These are phyloP conservation scores for Clonostachys solani DNA, from an alignment of 2,329 filamentous ascomycete genomes.

Conservation along the genomic window DNA sequence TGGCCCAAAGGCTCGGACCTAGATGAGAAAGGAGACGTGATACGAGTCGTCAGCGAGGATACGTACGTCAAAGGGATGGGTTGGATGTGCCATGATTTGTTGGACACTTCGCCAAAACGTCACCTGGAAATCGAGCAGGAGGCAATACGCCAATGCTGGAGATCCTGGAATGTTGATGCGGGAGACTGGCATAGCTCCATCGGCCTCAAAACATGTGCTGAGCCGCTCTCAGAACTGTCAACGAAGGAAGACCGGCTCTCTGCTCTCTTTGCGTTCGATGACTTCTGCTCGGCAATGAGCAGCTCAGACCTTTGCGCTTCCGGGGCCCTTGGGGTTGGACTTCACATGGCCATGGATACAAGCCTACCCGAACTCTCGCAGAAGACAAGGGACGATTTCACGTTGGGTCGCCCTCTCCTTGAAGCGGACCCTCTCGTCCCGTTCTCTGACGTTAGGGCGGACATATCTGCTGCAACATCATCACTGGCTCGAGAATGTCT, in stretches of 20 bases:
- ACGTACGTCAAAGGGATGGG: conserved; percentile 81
- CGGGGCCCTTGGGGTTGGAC: conserved; percentile 33
- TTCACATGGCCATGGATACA: conserved; percentile 50
- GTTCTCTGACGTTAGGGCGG: conserved; percentile 16
- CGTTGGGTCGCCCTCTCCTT: conserved; percentile 40
- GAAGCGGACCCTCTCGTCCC: conserved; percentile 32
- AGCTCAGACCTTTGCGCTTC: conserved; percentile 58
- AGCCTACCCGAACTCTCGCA: conserved; percentile 52
- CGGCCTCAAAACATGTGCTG: conserved; percentile 16
- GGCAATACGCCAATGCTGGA: conserved; percentile 59
- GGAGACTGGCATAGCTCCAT: conserved; percentile 48
- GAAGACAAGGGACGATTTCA: conserved; percentile 45
- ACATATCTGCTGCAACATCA: conserved; percentile 19
- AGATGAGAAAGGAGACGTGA: conserved; percentile 60
- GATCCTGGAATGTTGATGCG: conserved; percentile 63
- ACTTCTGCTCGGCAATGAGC: conserved; percentile 58
- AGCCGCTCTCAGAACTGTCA: conserved; percentile 1
- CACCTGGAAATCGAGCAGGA: conserved; percentile 51
- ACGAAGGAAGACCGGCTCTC: conserved; percentile 5
- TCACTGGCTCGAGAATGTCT: conserved; percentile 18
- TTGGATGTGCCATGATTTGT: conserved; percentile 61
- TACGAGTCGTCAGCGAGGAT: conserved; percentile 76
- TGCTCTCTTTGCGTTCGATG: conserved; percentile 37
- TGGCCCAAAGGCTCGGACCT: conserved; percentile 70
- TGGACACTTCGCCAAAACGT: conserved; percentile 22